Percentiles rank a stretch among this genome's conserved stretches.
Evolutionary conservation across 108 stramenopile genomes (phyloP).

Genomic region (Cyclotella sp.): DNA sequence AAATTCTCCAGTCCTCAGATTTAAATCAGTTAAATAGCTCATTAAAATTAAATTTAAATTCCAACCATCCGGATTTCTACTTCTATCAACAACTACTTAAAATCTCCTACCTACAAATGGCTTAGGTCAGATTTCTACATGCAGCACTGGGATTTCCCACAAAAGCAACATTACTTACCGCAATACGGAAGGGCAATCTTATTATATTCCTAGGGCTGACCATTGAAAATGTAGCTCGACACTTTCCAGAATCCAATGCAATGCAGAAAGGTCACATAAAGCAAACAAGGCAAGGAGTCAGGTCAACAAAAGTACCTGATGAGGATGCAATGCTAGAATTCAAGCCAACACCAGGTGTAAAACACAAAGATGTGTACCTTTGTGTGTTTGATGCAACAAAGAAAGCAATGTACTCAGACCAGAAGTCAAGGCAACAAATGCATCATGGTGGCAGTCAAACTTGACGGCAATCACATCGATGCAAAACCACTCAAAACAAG

Average conservation of each 20-base stretch:
- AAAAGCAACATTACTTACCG: slow-evolving; percentile 25
- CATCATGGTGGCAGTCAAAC: slow-evolving; percentile 18
- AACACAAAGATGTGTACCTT: slow-evolving; percentile 23
- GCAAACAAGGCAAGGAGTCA: slow-evolving; percentile 10
- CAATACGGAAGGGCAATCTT: slow-evolving; percentile 3
- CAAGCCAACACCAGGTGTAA: slow-evolving; percentile 2
- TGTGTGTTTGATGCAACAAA: slow-evolving; percentile 19
- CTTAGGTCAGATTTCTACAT: slow-evolving; percentile 27
- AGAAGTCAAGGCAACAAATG: slow-evolving; percentile 25
- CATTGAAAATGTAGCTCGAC: not conserved
- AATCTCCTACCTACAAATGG: slow-evolving; percentile 2
- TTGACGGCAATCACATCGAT: slow-evolving; percentile 36
- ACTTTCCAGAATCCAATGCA: slow-evolving; percentile 26
- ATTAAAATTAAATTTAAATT: no score
- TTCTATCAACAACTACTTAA: no score
- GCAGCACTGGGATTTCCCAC: slow-evolving; percentile 19
- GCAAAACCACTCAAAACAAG: slow-evolving; percentile 21
- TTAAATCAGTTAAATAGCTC: no score
- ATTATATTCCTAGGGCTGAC: slow-evolving; percentile 20
- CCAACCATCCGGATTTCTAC: no score
- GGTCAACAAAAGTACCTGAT: slow-evolving; percentile 20
- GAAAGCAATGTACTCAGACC: slow-evolving; percentile 51
- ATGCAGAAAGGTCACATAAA: slow-evolving; percentile 35
- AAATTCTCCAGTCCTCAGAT: no score
- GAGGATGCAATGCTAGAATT: slow-evolving; percentile 4